phyloP scores from a whole-genome alignment of 208 protist genomes.

The Tritrichomonas musculus region DNA sequence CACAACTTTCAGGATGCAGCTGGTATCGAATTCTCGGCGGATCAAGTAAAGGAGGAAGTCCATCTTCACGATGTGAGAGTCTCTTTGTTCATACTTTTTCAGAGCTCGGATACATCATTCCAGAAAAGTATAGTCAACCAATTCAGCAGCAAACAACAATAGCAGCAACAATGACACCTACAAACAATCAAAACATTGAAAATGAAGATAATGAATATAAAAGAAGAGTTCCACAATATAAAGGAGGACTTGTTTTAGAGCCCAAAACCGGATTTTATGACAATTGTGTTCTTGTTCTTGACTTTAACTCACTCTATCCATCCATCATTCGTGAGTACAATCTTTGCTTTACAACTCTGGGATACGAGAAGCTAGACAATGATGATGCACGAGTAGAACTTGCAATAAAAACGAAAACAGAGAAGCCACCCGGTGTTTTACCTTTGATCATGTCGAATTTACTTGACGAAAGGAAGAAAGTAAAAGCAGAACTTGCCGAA shows the following conservation, averaged over 20 bases:
- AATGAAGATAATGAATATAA: not conserved
- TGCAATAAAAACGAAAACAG: not conserved
- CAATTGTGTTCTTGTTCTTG: conserved; percentile 94
- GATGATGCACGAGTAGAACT: not conserved
- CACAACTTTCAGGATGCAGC: not conserved
- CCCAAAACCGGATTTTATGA: conserved; percentile 92
- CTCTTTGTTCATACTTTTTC: not conserved
- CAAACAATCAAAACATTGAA: too few species aligned
- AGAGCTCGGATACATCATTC: not conserved
- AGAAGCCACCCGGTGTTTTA: too few species aligned
- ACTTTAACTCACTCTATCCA: conserved; percentile 99
- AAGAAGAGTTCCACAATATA: conserved; percentile 50
- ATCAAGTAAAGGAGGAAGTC: not conserved
- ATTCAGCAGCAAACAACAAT: not conserved
- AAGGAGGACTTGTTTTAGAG: conserved; percentile 70
- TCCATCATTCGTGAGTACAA: conserved; percentile 99
- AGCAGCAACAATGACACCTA: too few species aligned
- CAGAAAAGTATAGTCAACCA: not conserved
- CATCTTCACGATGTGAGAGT: not conserved
- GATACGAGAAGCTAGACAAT: not conserved
- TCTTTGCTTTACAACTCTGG: conserved; percentile 99
- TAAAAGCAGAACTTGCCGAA: not conserved
- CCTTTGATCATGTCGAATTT: not conserved
- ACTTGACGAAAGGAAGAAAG: not conserved
- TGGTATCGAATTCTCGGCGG: not conserved